Evolutionary conservation across 139 green algal genomes (phyloP), one percentile per base, ranked within the genome.

Genomic region (Zygnema cylindricum): DNA sequence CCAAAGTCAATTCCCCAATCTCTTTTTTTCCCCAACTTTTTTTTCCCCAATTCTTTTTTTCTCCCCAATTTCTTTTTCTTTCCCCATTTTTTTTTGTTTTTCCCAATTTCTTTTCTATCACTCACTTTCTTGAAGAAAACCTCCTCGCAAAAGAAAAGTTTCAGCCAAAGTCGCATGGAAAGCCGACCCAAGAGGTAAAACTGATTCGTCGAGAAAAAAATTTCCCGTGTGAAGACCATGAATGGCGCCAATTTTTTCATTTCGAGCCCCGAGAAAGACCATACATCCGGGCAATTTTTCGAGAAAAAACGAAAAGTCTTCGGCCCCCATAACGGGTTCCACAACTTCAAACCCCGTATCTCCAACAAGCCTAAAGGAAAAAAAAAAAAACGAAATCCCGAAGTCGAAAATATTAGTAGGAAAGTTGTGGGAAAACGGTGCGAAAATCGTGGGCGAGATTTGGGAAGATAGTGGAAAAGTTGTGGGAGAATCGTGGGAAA

Each of bases 301-400:
- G 35, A 36, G 33, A 57, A 84, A 84, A 33, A 84, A 84, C 2
- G 77, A 84, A 55, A 84, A 84, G 25, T 84, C 77, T 41, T 84
- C 77, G 2, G 77, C 77, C 3, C 77, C 77, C 77, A 84, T 84
- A 32, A 84, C 11, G 2, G 77, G 77, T n/a, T 55, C 30, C 3
- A 36, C 3, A 2, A 84, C 33, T 21, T 84, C 3, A 7, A 84
- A 55, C n/a, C 22, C n/a, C 3, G 32, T n/a, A 21, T 84, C 77
- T 2, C 77, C 77, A 22, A 84, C 2, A 22, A 84, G 77, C 21
- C 77, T 84, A 33, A 7, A 16, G 16, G 49, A 63, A 16, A 7
- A 63, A 63, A 16, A 63, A 16, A 63, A 16, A 63, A 16, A 63
- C n/a, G n/a, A n/a, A n/a, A n/a, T n/a, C n/a, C n/a, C n/a, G n/a